Conservation (phyloP, 176 grass and related monocot species). For the Bonia amplexicaulis region DNA sequence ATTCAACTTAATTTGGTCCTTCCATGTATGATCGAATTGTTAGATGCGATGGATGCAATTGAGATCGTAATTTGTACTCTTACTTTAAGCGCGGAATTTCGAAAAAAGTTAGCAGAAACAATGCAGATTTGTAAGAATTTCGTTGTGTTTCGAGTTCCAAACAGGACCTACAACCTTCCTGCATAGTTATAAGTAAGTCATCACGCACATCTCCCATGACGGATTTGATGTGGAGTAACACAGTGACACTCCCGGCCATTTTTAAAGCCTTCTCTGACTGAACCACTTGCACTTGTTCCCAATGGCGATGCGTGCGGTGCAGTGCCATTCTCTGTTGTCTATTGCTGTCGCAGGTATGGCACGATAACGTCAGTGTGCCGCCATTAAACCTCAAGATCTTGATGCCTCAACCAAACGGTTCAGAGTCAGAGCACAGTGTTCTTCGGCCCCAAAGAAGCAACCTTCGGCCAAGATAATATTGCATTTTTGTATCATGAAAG, state of each 20-base stretch:
- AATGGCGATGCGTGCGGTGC: not conserved
- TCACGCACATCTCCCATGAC: not conserved
- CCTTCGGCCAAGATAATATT: constrained; percentile 20
- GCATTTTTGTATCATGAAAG: not conserved
- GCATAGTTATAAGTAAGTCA: not conserved
- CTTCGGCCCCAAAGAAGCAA: not conserved
- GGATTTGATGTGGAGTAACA: not conserved
- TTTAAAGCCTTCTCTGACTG: not conserved
- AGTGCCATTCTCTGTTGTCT: constrained; percentile 13
- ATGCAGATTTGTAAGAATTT: too few relatives aligned
- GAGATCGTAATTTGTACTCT: not conserved
- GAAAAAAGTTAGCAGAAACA: not conserved
- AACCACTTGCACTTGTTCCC: not conserved
- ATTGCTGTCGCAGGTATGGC: not conserved
- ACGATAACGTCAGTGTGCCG: not conserved
- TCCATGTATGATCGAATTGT: not conserved
- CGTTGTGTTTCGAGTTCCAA: too few relatives aligned
- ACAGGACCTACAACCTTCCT: too few relatives aligned
- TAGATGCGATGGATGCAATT: too few relatives aligned
- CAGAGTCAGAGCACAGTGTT: not conserved
- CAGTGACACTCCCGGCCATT: not conserved
- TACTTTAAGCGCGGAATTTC: not conserved
- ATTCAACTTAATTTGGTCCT: not conserved
- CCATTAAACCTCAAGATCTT: not conserved
- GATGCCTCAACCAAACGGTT: not conserved